phyloP scores from a whole-genome alignment of 2,329 filamentous ascomycete species.

The Cladophialophora carrionii region DNA sequence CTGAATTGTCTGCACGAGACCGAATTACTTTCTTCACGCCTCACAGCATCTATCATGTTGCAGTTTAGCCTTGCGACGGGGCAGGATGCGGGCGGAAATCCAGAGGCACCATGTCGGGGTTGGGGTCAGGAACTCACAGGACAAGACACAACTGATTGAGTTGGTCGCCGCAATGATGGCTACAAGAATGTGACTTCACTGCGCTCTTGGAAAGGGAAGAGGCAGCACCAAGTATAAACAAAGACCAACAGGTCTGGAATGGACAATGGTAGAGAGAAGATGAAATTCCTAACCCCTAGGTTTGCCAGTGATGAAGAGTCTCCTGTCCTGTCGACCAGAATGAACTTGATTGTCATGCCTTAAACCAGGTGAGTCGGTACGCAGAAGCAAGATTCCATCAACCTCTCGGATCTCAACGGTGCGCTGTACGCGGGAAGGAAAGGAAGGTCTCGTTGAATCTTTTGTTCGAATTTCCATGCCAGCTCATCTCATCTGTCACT shows the following conservation, averaged over 20 bases:
- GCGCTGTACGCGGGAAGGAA: slow-evolving; percentile 2
- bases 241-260: background rate
- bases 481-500: background rate
- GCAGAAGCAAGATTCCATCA: background rate
- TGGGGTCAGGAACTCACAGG: too few relatives aligned
- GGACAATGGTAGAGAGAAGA: background rate
- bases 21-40: too few relatives aligned
- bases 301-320: background rate
- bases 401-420: background rate
- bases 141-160: too few relatives aligned
- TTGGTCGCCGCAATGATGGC: background rate
- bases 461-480: background rate
- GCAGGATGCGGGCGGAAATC: too few relatives aligned
- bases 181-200: background rate
- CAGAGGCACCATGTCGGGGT: too few relatives aligned
- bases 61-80: too few relatives aligned
- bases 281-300: background rate
- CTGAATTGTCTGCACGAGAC: too few relatives aligned
- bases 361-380: background rate
- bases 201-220: background rate
- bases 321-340: background rate
- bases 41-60: too few relatives aligned
- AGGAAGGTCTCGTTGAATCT: slow-evolving; percentile 2
- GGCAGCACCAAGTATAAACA: background rate
- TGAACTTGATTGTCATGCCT: background rate